Conservation (phyloP, 768 basidiomycete species). For the Serendipita sp. region DNA sequence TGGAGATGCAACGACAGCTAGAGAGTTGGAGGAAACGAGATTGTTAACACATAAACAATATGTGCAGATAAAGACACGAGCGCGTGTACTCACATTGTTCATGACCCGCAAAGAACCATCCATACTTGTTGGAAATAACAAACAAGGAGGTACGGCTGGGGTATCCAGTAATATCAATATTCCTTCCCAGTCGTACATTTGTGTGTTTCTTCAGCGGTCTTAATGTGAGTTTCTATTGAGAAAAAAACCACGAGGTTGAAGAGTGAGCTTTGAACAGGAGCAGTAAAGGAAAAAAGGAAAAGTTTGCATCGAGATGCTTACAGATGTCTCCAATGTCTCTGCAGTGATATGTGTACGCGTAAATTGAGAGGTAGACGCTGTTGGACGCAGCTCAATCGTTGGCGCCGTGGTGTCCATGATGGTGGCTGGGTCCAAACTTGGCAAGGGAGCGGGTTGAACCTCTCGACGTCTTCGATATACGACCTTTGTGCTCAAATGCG, state of each 20-base stretch:
- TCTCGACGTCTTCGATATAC: background rate
- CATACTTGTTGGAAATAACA: conserved; percentile 2
- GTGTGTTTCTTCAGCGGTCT: conserved; percentile 1
- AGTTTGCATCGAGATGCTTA: background rate
- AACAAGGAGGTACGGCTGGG: background rate
- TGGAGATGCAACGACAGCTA: conserved; percentile 1
- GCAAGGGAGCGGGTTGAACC: background rate
- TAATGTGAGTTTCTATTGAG: background rate
- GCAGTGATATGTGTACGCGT: background rate
- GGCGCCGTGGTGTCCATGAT: background rate
- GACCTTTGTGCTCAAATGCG: too few species aligned
- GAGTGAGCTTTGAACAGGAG: background rate
- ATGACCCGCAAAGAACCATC: conserved; percentile 1
- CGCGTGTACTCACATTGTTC: background rate
- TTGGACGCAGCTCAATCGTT: conserved; percentile 2
- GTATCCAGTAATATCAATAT: background rate
- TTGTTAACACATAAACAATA: background rate
- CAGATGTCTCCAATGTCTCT: background rate
- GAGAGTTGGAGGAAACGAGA: background rate
- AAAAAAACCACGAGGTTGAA: background rate
- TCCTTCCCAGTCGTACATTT: conserved; percentile 1
- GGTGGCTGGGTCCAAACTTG: conserved; percentile 2
- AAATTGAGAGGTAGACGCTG: background rate
- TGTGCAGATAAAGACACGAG: background rate
- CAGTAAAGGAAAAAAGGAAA: background rate